Percentiles rank a stretch among this genome's conserved stretches.
These are phyloP conservation scores for Ulota crispa DNA, from an alignment of 225 moss, liverwort and hornwort species.

Conservation along the genomic window DNA sequence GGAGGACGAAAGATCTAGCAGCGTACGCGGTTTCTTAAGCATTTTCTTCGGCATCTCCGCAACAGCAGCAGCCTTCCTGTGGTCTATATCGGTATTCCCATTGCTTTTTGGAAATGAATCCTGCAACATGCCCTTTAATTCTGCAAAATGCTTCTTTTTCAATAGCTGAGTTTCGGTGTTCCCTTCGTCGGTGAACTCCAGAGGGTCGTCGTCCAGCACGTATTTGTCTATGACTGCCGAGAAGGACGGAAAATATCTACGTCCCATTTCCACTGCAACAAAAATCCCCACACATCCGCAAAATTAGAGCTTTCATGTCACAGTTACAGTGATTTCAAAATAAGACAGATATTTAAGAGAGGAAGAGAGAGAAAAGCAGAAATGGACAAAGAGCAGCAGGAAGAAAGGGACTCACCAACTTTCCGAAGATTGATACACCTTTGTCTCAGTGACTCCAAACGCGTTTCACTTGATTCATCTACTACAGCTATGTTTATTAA, in stretches of 20 bases:
- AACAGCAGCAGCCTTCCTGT: slow-evolving; percentile 8
- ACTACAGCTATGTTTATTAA: slow-evolving; percentile 34
- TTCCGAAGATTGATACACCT: slow-evolving; percentile 32
- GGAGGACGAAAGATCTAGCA: slow-evolving; percentile 21
- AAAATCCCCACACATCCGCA: not conserved
- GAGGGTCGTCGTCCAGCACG: slow-evolving; percentile 71
- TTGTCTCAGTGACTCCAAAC: slow-evolving; percentile 32
- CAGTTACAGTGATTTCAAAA: not conserved
- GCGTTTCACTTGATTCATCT: slow-evolving; percentile 33
- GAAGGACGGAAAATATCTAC: slow-evolving; percentile 69
- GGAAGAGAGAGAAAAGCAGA: not conserved
- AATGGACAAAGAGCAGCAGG: not conserved
- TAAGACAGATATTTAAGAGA: too few species aligned
- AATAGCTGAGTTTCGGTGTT: slow-evolving; percentile 52
- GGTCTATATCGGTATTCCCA: slow-evolving; percentile 28
- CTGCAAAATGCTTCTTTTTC: slow-evolving; percentile 66
- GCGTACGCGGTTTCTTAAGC: not conserved
- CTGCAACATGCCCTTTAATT: slow-evolving; percentile 72
- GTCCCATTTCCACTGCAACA: slow-evolving; percentile 67
- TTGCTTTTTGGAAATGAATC: slow-evolving; percentile 56
- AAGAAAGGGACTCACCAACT: slow-evolving; percentile 22
- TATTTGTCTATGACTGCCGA: slow-evolving; percentile 73
- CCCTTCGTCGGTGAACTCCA: slow-evolving; percentile 39
- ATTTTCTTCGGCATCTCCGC: slow-evolving; percentile 33
- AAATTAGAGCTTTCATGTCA: not conserved